Conservation (phyloP, 2,329 filamentous ascomycete species). For the Apiospora koreana region DNA sequence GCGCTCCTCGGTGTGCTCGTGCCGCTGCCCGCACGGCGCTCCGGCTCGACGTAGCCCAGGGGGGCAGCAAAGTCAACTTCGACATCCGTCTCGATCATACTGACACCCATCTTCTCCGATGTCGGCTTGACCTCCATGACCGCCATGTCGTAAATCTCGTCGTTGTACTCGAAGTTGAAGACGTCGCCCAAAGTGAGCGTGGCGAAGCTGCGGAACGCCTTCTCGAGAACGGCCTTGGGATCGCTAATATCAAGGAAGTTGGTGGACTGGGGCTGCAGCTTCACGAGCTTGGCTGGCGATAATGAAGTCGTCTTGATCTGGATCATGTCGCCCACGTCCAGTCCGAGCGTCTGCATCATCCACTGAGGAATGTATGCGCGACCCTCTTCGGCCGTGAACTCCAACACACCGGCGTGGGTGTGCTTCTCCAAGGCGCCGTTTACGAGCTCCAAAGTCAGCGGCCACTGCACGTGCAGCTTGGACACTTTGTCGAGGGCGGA, state of each 20-base stretch:
- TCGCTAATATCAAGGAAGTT: constrained; percentile 97
- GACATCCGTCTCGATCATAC: constrained; percentile 94
- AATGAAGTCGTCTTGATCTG: constrained; percentile 95
- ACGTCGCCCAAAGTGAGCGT: constrained; percentile 91
- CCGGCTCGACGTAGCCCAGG: constrained; percentile 88
- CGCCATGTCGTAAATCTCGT: constrained; percentile 88
- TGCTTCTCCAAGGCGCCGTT: constrained; percentile 80
- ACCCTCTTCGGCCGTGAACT: constrained; percentile 97
- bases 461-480: constrained; percentile 93
- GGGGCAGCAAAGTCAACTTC: constrained; percentile 95
- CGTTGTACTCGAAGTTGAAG: constrained; percentile 97
- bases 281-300: constrained; percentile 87
- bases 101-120: constrained; percentile 79
- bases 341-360: constrained; percentile 90
- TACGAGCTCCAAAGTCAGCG: constrained; percentile 93
- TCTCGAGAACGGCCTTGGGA: constrained; percentile 94
- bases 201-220: constrained; percentile 93
- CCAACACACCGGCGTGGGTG: constrained; percentile 91
- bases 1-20: constrained; percentile 80
- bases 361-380: constrained; percentile 95
- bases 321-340: constrained; percentile 91
- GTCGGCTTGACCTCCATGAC: constrained; percentile 92
- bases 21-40: constrained; percentile 59
- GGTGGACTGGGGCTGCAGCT: constrained; percentile 90
- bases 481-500: constrained; percentile 97